phyloP scores from a whole-genome alignment of 1,284 basidiomycete genomes.

The Rhodotorula sp. region DNA sequence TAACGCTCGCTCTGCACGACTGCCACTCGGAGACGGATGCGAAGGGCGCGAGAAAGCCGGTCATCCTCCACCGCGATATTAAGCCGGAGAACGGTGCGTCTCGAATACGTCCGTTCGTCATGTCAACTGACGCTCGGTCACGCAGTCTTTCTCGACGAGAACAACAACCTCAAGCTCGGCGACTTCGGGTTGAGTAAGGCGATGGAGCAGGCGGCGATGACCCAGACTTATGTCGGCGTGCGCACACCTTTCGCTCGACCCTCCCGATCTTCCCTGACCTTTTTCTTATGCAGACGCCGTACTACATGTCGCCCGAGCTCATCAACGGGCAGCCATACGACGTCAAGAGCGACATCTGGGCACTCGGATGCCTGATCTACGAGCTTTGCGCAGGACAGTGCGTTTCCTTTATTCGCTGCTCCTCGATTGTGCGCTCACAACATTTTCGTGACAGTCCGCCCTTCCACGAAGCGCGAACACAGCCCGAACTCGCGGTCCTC shows the following conservation, averaged over 20 bases:
- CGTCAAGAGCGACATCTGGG: slow-evolving; percentile 97
- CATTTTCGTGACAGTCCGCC: slow-evolving; percentile 65
- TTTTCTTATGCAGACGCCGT: slow-evolving; percentile 67
- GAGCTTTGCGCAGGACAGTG: slow-evolving; percentile 85
- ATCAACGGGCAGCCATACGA: slow-evolving; percentile 96
- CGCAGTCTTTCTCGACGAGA: slow-evolving; percentile 76
- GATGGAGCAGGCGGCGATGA: slow-evolving; percentile 78
- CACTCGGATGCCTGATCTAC: slow-evolving; percentile 90
- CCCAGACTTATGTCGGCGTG: slow-evolving; percentile 94
- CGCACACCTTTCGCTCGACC: slow-evolving; percentile 45
- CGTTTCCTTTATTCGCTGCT: slow-evolving; percentile 40
- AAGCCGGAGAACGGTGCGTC: slow-evolving; percentile 91
- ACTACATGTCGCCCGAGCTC: slow-evolving; percentile 97
- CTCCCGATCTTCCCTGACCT: not conserved
- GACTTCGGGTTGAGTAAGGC: slow-evolving; percentile 96
- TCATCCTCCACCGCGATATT: slow-evolving; percentile 85
- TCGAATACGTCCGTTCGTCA: not conserved
- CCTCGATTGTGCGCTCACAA: no score
- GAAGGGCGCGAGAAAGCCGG: slow-evolving; percentile 40
- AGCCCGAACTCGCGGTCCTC: slow-evolving; percentile 73
- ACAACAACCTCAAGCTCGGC: slow-evolving; percentile 80
- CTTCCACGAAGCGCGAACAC: slow-evolving; percentile 85
- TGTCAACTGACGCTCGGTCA: not conserved
- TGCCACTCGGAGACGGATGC: slow-evolving; percentile 62
- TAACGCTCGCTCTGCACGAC: slow-evolving; percentile 81